Conservation (phyloP, 106 monocot species). For the Xerophyta viscosa region DNA sequence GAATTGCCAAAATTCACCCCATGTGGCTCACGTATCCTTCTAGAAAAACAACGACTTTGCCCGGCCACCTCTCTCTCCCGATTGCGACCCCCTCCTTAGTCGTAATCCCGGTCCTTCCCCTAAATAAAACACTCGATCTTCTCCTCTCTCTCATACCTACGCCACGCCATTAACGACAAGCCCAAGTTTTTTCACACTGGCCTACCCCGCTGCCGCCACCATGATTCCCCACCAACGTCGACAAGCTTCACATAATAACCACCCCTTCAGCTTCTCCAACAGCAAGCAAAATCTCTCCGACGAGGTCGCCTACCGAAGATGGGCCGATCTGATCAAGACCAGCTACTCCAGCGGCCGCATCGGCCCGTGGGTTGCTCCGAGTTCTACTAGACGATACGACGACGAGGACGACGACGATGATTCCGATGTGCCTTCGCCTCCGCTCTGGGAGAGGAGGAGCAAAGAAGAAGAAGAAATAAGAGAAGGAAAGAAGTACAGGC, state of each 20-base stretch:
- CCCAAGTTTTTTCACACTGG: too few species aligned
- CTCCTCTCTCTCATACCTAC: background rate
- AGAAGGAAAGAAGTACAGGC: too few species aligned
- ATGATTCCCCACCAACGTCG: conserved; percentile 9
- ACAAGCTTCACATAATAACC: too few species aligned
- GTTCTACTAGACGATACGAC: background rate
- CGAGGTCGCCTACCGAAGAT: conserved; percentile 18
- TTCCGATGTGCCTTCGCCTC: conserved; percentile 1
- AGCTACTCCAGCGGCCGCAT: conserved; percentile 5
- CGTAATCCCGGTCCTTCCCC: background rate
- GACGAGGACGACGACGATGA: background rate
- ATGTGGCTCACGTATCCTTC: background rate
- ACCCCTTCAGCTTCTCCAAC: conserved; percentile 21
- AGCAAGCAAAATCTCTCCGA: background rate
- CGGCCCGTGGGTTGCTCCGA: conserved; percentile 6
- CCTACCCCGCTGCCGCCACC: too few species aligned
- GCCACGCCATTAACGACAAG: background rate
- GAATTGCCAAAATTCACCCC: too few species aligned
- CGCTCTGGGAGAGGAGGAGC: conserved; percentile 4
- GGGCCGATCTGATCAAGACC: conserved; percentile 30
- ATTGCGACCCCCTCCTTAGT: too few species aligned
- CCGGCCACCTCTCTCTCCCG: too few species aligned
- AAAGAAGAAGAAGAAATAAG: too few species aligned
- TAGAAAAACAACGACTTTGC: conserved; percentile 1
- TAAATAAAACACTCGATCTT: background rate